These are phyloP conservation scores for Candida sphagnicola DNA, from an alignment of 805 yeast species.

Conservation along the genomic window DNA sequence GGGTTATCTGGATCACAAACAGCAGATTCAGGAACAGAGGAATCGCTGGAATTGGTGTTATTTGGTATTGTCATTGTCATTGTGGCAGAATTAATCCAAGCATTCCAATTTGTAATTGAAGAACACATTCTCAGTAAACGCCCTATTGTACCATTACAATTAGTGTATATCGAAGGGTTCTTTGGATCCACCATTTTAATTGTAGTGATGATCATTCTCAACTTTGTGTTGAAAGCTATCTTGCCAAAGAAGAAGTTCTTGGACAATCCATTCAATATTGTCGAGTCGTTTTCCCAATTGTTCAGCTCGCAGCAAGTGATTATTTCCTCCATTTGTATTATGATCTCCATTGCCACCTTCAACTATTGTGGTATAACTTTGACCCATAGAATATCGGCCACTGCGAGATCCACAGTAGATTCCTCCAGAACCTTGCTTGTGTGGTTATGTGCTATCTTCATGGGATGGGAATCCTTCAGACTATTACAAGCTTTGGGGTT, in stretches of 20 bases:
- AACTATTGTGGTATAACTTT: slow-evolving; percentile 71
- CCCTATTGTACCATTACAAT: slow-evolving; percentile 54
- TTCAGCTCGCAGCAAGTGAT: slow-evolving; percentile 41
- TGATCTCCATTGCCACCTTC: slow-evolving; percentile 69
- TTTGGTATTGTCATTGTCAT: slow-evolving; percentile 59
- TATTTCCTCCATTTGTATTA: slow-evolving; percentile 54
- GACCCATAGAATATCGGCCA: slow-evolving; percentile 64
- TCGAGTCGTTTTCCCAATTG: slow-evolving; percentile 47
- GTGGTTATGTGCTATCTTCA: slow-evolving; percentile 62
- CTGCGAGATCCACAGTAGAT: slow-evolving; percentile 75
- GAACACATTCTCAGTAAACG: slow-evolving; percentile 58
- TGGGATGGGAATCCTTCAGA: slow-evolving; percentile 76
- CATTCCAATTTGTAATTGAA: slow-evolving; percentile 74
- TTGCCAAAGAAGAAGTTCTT: slow-evolving; percentile 30
- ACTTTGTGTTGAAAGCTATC: slow-evolving; percentile 35
- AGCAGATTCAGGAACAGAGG: slow-evolving; percentile 12
- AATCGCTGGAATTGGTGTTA: slow-evolving; percentile 23
- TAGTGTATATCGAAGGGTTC: slow-evolving; percentile 74
- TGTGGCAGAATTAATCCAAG: slow-evolving; percentile 63
- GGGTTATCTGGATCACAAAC: slow-evolving; percentile 61
- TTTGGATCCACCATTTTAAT: slow-evolving; percentile 53
- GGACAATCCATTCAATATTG: slow-evolving; percentile 53
- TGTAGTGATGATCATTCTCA: slow-evolving; percentile 40
- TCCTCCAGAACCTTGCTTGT: slow-evolving; percentile 72
- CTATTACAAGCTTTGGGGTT: slow-evolving; percentile 65